Percentiles rank a stretch among this genome's conserved stretches.
These are phyloP conservation scores for Irpex rosettiformis DNA, from an alignment of 1,284 basidiomycete genomes.

Conservation along the genomic window DNA sequence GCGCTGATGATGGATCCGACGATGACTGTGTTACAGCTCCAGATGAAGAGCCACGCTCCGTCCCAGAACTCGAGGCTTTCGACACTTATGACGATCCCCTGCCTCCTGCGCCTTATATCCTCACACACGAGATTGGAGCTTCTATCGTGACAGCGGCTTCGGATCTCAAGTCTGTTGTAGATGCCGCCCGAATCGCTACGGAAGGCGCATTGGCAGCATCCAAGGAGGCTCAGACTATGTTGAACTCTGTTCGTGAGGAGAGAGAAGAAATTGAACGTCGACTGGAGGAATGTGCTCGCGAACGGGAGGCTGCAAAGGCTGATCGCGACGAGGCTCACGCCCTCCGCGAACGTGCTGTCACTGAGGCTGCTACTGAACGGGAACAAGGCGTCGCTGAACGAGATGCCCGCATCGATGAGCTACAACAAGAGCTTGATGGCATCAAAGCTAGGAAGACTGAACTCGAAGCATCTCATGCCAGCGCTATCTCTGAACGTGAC, in stretches of 20 bases:
- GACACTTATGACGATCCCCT: too few species aligned
- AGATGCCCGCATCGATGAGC: slow-evolving; percentile 4
- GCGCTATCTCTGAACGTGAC: slow-evolving; percentile 6
- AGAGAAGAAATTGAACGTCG: slow-evolving; percentile 1
- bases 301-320: slow-evolving; percentile 5
- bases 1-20: neutral
- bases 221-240: slow-evolving; percentile 8
- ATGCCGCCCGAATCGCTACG: slow-evolving; percentile 1
- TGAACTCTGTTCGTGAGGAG: slow-evolving; percentile 4
- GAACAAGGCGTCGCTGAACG: slow-evolving; percentile 6
- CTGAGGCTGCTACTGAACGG: slow-evolving; percentile 1
- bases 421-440: slow-evolving; percentile 1
- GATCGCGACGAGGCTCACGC: slow-evolving; percentile 8
- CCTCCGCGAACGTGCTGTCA: slow-evolving; percentile 1
- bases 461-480: neutral
- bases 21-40: neutral
- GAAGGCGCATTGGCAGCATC: slow-evolving; percentile 8
- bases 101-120: neutral
- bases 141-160: neutral
- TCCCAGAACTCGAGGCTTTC: too few species aligned
- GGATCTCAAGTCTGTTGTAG: slow-evolving; percentile 4
- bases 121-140: neutral
- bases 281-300: slow-evolving; percentile 5
- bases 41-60: too few species aligned
- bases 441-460: slow-evolving; percentile 3